Base-by-base conservation (phyloP, 371 early-diverging fungal species). In the Rhizopus arrhizus region DNA sequence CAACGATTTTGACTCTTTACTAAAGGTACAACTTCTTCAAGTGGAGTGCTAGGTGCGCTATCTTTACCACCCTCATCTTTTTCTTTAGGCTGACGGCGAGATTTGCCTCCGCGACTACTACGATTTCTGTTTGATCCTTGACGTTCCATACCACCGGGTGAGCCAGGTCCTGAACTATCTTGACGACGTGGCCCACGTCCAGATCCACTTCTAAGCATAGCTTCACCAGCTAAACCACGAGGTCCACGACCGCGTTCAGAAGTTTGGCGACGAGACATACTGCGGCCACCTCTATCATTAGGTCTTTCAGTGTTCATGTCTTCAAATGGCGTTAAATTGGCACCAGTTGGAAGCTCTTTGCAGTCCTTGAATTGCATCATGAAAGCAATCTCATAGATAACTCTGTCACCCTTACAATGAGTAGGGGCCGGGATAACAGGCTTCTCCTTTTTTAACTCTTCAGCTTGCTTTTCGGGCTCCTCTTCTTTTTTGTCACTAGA, bases 1-100 rank as follows among this genome's bases (percentile, higher is more conserved):
- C 96, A 97, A 7, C 95, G 90, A 61, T 90, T 89, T 59, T 93
- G 90, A 35, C 92, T 79, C 77, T 87, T 85, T 62, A 82, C 87
- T 53, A 96, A 79, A 61, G 94, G 93, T 33, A 77, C 88, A 31
- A 88, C 82, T 59, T 87, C 81, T 10, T 85, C 86, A 33, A 85
- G 66, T 53, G 88, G 86, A 57, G 85, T 85, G 10, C 85, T 84
- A 12, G 82, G 81, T 5, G 72, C 82, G 62, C 85, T 85, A 22
- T 22, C 22, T 22, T 22, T 22, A 22, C 22, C 22, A 38, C 68
- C 65, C 8, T 13, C 40, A 9, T 46, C 28, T 53, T 73, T 70
- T 35, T 68, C 77, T 52, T 68, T 73, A 58, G 65, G 62, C 46
- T 59, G 60, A 64, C 78, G 78, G 58, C 80, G 78, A 12, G 78